Percentiles rank a stretch among this genome's conserved stretches.
These are phyloP conservation scores for Fusarium anthophilum DNA, from an alignment of 2,329 filamentous ascomycete species.

Conservation along the genomic window DNA sequence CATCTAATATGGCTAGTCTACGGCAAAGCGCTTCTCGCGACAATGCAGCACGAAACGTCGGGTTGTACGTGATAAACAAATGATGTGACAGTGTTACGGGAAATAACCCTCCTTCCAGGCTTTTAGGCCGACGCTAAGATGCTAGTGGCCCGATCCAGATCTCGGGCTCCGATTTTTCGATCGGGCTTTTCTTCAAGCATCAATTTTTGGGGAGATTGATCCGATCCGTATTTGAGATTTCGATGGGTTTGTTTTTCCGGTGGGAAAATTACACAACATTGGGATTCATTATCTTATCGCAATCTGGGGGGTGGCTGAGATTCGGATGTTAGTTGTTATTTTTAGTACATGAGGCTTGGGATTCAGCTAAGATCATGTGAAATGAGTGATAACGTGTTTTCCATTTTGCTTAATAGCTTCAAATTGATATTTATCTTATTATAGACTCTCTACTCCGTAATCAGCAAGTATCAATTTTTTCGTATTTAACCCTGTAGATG, in stretches of 20 bases:
- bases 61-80: not conserved
- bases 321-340: fast-evolving
- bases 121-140: not conserved
- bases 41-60: not conserved
- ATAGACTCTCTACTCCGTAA: too few species aligned
- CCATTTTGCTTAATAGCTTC: fast-evolving
- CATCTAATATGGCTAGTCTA: not conserved
- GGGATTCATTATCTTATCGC: not conserved
- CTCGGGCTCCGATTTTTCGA: not conserved
- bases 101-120: not conserved
- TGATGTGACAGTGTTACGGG: not conserved
- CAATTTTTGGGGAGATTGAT: not conserved
- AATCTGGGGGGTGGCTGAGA: not conserved
- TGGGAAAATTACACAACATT: fast-evolving
- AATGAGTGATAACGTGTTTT: not conserved
- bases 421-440: too few species aligned
- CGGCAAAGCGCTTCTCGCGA: not conserved
- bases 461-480: not conserved
- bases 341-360: not conserved
- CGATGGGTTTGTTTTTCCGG: not conserved
- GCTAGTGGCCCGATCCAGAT: slow-evolving; percentile 19
- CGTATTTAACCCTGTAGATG: fast-evolving
- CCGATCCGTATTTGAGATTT: not conserved
- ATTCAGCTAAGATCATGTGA: not conserved
- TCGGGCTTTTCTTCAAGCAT: not conserved